Base-by-base conservation (phyloP, 176 grass and related monocot species). In the Calamus simplicifolius region DNA sequence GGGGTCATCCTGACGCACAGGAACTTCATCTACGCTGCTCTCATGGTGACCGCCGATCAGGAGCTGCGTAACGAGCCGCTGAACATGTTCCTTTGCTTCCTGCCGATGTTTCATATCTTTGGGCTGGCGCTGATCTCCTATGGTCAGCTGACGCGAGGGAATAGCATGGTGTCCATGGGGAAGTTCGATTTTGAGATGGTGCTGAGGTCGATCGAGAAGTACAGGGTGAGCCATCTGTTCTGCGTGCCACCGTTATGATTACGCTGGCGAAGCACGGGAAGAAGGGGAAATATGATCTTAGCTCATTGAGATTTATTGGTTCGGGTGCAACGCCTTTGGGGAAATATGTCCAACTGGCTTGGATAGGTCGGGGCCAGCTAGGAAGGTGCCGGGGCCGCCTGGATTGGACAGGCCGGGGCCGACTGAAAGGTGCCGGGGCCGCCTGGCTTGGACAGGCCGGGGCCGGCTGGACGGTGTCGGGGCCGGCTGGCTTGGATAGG, bases 31-130 rank as follows among this genome's bases (percentile, higher is more conserved):
- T 56, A 75, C 8, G 10, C 84, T 31, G 78, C 66, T 31, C 58
- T 51, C 15, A 85, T 82, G 92, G 48, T 70, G n/a, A 85, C 84
- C 0, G 56, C 74, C 10, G 83, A 97, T 59, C 92, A 97, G 49
- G 75, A 97, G 68, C n/a, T 17, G 38, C 56, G n/a, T 8, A 61
- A 71, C n/a, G 92, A 97, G 27, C 78, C 66, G 0, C 84, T 56
- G 18, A 91, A 88, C 64, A 79, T 80, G 7, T 91, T 83, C 84
- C 71, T 97, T 69, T 97, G 92, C 82, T 97, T 97, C 81, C 69
- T 97, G 12, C 92, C 92, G 50, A 97, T 97, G 92, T 97, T 97
- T 67, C 92, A 97, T 71, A 82, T 97, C 49, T 97, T 97, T 56
- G 92, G 92, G 49, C 52, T 97, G 28, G 54, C 78, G 43, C 61